Conservation (phyloP, 495 filamentous ascomycete species). For the Penicillium mononematosum region DNA sequence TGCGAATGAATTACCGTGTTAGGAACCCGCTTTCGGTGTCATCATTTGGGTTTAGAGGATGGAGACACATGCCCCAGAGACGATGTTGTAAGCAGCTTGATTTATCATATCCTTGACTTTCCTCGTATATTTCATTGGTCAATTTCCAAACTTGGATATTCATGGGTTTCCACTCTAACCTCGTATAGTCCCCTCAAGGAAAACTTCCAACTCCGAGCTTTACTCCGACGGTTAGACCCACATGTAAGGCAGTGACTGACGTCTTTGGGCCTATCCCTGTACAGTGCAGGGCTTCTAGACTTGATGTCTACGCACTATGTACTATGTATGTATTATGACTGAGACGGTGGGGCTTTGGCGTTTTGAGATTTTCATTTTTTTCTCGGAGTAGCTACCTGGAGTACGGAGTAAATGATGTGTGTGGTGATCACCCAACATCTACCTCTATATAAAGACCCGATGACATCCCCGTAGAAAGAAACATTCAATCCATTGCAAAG, state of each 20-base stretch:
- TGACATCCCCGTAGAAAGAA: background rate
- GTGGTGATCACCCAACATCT: slow-evolving; percentile 12
- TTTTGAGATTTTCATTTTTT: slow-evolving; percentile 9
- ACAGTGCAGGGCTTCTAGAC: slow-evolving; percentile 12
- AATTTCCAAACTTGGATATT: background rate
- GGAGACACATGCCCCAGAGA: background rate
- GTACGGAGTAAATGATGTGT: slow-evolving; percentile 6
- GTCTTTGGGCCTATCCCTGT: slow-evolving; percentile 6
- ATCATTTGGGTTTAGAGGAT: slow-evolving; percentile 4
- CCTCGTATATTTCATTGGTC: background rate
- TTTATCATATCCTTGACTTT: background rate
- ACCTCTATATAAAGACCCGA: slow-evolving; percentile 13
- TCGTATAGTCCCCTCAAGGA: background rate
- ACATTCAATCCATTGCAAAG: slow-evolving; percentile 1
- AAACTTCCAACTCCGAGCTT: slow-evolving; percentile 12
- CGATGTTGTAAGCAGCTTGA: background rate
- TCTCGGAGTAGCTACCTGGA: slow-evolving; percentile 13
- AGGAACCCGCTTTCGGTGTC: slow-evolving; percentile 5
- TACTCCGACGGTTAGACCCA: slow-evolving; percentile 13
- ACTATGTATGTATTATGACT: slow-evolving; percentile 6
- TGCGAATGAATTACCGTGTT: background rate
- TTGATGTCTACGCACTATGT: background rate
- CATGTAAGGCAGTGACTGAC: slow-evolving; percentile 14
- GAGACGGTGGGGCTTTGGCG: slow-evolving; percentile 16
- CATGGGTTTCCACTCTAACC: background rate